These are phyloP conservation scores for Phylloboletellus chloephorus DNA, from an alignment of 1,284 basidiomycete species.

Conservation along the genomic window DNA sequence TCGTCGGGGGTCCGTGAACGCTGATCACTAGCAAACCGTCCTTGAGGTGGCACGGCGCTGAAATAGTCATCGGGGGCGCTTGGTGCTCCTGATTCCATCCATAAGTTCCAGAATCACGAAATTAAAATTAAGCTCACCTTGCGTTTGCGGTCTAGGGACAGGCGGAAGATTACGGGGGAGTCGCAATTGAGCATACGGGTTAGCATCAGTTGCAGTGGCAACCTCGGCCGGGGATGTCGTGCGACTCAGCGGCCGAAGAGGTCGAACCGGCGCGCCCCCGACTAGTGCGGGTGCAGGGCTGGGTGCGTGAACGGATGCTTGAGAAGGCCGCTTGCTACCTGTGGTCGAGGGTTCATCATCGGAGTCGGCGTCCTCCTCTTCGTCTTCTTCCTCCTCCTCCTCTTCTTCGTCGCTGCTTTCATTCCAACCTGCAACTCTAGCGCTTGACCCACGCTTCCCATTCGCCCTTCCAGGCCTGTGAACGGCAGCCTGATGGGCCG, in stretches of 20 bases:
- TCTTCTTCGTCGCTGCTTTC: constrained; percentile 78
- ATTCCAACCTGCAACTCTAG: constrained; percentile 53
- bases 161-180: constrained; percentile 41
- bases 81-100: constrained; percentile 11
- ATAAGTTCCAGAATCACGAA: constrained; percentile 13
- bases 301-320: constrained; percentile 14
- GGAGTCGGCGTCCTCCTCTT: constrained; percentile 67
- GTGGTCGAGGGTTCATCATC: constrained; percentile 44
- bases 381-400: constrained; percentile 72
- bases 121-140: constrained; percentile 26
- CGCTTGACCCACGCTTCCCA: constrained; percentile 44
- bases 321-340: constrained; percentile 30
- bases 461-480: constrained; percentile 68
- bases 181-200: constrained; percentile 33
- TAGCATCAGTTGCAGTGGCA: constrained; percentile 30
- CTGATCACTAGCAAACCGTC: constrained; percentile 42
- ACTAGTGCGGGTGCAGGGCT: constrained; percentile 23
- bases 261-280: constrained; percentile 26
- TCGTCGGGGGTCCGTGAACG: constrained; percentile 41
- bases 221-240: constrained; percentile 28
- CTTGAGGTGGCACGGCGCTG: constrained; percentile 23
- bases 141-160: constrained; percentile 34
- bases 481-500: constrained; percentile 67
- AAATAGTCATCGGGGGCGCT: constrained; percentile 22
- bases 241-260: constrained; percentile 28